Percentiles rank a stretch among this genome's conserved stretches.
Evolutionary conservation across 495 filamentous ascomycete genomes (phyloP).

Genomic region (Aspergillus avenaceus): DNA sequence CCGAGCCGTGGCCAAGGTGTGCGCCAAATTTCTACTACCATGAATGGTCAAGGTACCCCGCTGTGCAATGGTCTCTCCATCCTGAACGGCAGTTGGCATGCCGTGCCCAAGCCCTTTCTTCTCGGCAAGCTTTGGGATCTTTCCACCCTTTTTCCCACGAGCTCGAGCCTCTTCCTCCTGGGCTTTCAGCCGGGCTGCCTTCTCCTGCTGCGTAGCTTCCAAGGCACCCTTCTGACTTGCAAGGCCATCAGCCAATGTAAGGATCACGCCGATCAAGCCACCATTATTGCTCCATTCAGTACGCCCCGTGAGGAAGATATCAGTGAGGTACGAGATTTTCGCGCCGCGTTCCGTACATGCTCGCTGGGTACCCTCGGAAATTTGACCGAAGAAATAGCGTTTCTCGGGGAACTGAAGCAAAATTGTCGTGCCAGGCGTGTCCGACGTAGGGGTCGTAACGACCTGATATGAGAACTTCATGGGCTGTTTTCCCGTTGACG

Average conservation of each 20-base stretch:
- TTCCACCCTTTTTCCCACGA: constrained; percentile 22
- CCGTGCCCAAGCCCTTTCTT: constrained; percentile 9
- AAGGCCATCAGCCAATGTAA: constrained; percentile 70
- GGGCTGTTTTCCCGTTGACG: constrained; percentile 9
- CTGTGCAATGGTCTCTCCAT: constrained; percentile 7
- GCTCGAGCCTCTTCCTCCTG: constrained; percentile 25
- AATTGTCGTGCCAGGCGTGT: constrained; percentile 78
- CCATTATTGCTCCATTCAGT: constrained; percentile 72
- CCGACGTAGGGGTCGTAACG: constrained; percentile 78
- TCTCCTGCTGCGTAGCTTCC: constrained; percentile 23
- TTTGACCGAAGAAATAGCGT: constrained; percentile 83
- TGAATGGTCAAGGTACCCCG: constrained; percentile 57
- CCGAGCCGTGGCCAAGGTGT: constrained; percentile 76
- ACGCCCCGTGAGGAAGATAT: constrained; percentile 77
- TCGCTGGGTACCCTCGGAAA: constrained; percentile 84
- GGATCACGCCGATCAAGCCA: constrained; percentile 76
- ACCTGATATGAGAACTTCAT: constrained; percentile 75
- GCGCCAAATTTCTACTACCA: constrained; percentile 70
- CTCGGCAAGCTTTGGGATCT: constrained; percentile 19
- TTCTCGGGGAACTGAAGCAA: constrained; percentile 72
- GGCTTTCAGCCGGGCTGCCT: constrained; percentile 24
- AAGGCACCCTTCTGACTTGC: constrained; percentile 25
- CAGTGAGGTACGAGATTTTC: constrained; percentile 53
- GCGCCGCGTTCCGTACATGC: constrained; percentile 60
- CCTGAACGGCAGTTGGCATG: constrained; percentile 3